Conservation (phyloP, 2,329 filamentous ascomycete species). For the Diaporthe humulicola region DNA sequence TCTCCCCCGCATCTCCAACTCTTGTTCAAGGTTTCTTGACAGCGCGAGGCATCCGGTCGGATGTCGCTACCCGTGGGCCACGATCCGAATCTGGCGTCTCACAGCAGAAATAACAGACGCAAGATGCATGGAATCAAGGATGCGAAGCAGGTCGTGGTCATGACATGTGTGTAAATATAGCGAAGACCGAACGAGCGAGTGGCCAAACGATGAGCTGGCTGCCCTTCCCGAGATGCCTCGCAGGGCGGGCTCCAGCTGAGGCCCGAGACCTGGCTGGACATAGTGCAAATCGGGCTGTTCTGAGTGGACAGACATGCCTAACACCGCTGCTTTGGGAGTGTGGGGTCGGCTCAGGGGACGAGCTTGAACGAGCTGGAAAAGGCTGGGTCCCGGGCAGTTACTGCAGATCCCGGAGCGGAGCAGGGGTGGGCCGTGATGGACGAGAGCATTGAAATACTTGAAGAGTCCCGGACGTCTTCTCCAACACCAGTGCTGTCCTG, state of each 20-base stretch:
- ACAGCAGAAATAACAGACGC: background rate
- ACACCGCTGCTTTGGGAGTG: conserved; percentile 1
- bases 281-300: background rate
- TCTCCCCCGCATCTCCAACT: conserved; percentile 10
- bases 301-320: background rate
- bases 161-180: background rate
- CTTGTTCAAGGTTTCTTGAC: background rate
- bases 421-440: conserved; percentile 1
- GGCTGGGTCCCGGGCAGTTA: background rate
- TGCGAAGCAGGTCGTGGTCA: background rate
- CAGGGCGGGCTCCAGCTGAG: background rate
- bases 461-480: background rate
- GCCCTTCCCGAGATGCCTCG: background rate
- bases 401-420: conserved; percentile 15
- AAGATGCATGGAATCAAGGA: background rate
- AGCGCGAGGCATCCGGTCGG: conserved; percentile 10
- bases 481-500: background rate
- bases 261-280: background rate
- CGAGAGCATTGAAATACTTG: background rate
- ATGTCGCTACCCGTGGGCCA: conserved; percentile 19
- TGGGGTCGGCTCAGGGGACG: conserved; percentile 18
- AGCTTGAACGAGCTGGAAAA: background rate
- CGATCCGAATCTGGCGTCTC: conserved; percentile 16
- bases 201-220: background rate
- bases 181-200: conserved; percentile 10